phyloP scores from a whole-genome alignment of 805 yeast genomes.

The Schwanniomyces pseudopolymorphus region DNA sequence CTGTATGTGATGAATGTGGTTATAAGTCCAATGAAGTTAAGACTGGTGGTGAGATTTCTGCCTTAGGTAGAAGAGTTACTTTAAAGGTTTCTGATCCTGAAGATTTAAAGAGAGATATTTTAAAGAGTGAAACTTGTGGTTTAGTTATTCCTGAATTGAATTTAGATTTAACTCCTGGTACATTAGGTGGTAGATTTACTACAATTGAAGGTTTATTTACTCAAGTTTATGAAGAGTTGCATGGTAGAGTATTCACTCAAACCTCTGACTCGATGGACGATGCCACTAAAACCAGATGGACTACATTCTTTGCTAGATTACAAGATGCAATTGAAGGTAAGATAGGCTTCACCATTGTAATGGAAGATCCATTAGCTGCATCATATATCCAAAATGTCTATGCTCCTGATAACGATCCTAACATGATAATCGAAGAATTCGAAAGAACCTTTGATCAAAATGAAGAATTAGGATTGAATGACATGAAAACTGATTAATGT shows the following conservation, averaged over 20 bases:
- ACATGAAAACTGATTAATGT: slow-evolving; percentile 38
- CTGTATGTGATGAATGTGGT: slow-evolving; percentile 90
- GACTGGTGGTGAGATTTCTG: slow-evolving; percentile 97
- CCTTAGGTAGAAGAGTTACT: slow-evolving; percentile 71
- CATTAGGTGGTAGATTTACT: slow-evolving; percentile 97
- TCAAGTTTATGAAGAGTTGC: slow-evolving; percentile 88
- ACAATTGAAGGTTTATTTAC: slow-evolving; percentile 90
- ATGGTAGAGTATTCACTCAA: slow-evolving; percentile 77
- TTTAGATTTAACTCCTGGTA: slow-evolving; percentile 91
- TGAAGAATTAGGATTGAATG: slow-evolving; percentile 83
- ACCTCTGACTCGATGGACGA: slow-evolving; percentile 91
- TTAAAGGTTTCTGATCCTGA: slow-evolving; percentile 82
- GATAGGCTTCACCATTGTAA: slow-evolving; percentile 73
- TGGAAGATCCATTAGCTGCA: slow-evolving; percentile 95
- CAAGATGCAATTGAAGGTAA: slow-evolving; percentile 82
- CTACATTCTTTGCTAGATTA: slow-evolving; percentile 66
- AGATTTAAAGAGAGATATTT: slow-evolving; percentile 90
- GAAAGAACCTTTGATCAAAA: slow-evolving; percentile 88
- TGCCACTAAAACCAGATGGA: slow-evolving; percentile 80
- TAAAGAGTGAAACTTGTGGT: slow-evolving; percentile 93
- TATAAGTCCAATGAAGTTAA: slow-evolving; percentile 96
- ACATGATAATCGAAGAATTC: slow-evolving; percentile 86
- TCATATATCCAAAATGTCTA: slow-evolving; percentile 97
- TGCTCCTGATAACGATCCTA: slow-evolving; percentile 98
- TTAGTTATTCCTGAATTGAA: slow-evolving; percentile 81